Conservation (phyloP, 2,329 filamentous ascomycete genomes). For the Colletotrichum sp. region DNA sequence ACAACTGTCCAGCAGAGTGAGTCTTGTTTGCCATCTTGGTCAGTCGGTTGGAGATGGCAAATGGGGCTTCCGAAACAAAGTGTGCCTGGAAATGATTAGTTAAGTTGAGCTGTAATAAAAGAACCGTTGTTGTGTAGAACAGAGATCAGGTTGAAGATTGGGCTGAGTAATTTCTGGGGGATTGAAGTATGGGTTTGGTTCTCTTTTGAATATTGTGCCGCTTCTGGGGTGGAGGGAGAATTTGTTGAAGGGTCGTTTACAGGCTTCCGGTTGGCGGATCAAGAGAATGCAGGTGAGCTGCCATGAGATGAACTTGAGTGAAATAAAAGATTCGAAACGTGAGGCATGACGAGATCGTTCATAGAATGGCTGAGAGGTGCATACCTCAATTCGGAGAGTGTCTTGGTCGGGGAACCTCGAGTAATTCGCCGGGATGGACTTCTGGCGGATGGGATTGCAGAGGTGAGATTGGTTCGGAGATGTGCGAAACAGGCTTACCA, state of each 20-base stretch:
- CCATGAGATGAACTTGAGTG: neutral
- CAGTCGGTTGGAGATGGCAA: neutral
- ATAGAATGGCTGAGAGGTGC: neutral
- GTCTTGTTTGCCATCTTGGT: neutral
- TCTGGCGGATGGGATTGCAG: neutral
- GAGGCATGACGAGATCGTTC: neutral
- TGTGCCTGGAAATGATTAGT: neutral
- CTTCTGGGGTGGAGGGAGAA: neutral
- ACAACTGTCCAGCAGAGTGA: neutral
- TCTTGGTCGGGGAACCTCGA: neutral
- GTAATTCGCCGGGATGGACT: neutral
- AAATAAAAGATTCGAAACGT: rapidly evolving
- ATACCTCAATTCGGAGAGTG: neutral
- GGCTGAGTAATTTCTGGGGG: too few species aligned
- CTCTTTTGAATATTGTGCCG: too few species aligned
- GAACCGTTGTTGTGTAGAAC: rapidly evolving
- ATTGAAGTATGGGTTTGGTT: too few species aligned
- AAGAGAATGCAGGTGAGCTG: too few species aligned
- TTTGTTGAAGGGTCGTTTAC: neutral
- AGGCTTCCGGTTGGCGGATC: neutral
- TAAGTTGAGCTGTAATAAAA: neutral
- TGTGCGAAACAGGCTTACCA: neutral
- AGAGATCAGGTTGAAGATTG: too few species aligned
- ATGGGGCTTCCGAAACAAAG: neutral
- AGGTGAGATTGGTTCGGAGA: neutral